A percentile compares a stretch with the other conserved stretches of the same genome.
phyloP scores from a whole-genome alignment of 805 yeast species.

The Kluyveromyces lactis region DNA sequence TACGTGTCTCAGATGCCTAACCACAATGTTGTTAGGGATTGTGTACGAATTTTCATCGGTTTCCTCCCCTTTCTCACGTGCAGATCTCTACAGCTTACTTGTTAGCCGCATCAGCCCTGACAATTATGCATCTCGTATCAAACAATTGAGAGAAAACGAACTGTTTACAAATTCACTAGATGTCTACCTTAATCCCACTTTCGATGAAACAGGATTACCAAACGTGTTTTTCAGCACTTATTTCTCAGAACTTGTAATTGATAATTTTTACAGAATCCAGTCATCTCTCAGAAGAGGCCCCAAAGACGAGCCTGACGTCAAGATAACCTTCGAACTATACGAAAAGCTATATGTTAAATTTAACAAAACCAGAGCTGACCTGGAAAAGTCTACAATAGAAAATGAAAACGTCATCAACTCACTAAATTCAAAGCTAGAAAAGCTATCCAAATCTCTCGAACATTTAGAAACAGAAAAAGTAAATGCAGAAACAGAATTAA shows the following conservation, averaged over 20 bases:
- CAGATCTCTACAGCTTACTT: constrained; percentile 53
- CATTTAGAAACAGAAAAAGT: constrained; percentile 8
- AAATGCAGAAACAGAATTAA: constrained; percentile 14
- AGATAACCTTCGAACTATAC: constrained; percentile 49
- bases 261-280: constrained; percentile 58
- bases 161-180: constrained; percentile 43
- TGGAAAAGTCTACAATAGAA: constrained; percentile 27
- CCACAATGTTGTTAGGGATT: constrained; percentile 62
- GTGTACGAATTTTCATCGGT: constrained; percentile 74
- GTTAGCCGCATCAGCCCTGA: constrained; percentile 71
- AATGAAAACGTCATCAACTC: constrained; percentile 14
- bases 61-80: constrained; percentile 45
- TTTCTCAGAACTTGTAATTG: constrained; percentile 60
- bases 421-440: constrained; percentile 12
- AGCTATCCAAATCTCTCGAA: constrained; percentile 9
- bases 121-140: constrained; percentile 63
- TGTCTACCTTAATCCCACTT: constrained; percentile 40
- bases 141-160: constrained; percentile 57
- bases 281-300: constrained; percentile 73
- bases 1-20: constrained; percentile 61
- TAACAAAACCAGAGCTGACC: constrained; percentile 25
- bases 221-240: constrained; percentile 61
- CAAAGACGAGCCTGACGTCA: constrained; percentile 55
- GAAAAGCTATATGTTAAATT: constrained; percentile 34
- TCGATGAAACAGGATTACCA: constrained; percentile 84